A percentile compares a stretch with the other conserved stretches of the same genome.
Evolutionary conservation across 116 monocot genomes (phyloP).

Genomic region (Zostera marina): DNA sequence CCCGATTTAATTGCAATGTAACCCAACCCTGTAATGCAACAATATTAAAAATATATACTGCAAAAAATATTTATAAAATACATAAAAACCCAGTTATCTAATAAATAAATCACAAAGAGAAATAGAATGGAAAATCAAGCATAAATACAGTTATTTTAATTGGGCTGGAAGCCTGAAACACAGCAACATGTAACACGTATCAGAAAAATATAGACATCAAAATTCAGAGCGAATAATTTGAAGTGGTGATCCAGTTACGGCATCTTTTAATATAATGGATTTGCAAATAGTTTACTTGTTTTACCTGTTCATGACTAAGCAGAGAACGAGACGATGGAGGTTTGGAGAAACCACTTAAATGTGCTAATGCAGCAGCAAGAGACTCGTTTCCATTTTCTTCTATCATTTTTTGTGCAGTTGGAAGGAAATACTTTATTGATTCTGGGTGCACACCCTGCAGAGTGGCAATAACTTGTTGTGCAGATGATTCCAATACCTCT

Average conservation of each 20-base stretch:
- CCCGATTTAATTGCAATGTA: conserved; percentile 71
- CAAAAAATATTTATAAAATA: too few relatives aligned
- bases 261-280: too few relatives aligned
- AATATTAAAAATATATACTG: not conserved
- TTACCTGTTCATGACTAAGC: conserved; percentile 85
- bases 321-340: conserved; percentile 87
- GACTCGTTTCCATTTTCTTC: conserved; percentile 48
- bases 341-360: conserved; percentile 91
- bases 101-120: too few relatives aligned
- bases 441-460: conserved; percentile 72
- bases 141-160: too few relatives aligned
- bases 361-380: conserved; percentile 86
- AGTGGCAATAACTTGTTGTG: conserved; percentile 79
- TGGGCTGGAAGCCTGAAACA: too few relatives aligned
- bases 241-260: too few relatives aligned
- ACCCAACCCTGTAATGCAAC: conserved; percentile 57
- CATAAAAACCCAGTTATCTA: too few relatives aligned
- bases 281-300: not conserved
- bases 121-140: too few relatives aligned
- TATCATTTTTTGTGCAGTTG: conserved; percentile 62
- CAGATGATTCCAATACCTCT: conserved; percentile 77
- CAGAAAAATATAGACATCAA: too few relatives aligned
- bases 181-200: too few relatives aligned
- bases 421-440: conserved; percentile 65
- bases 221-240: too few relatives aligned